Conservation (phyloP, 2,329 filamentous ascomycete species). For the Fusarium pininemorale region DNA sequence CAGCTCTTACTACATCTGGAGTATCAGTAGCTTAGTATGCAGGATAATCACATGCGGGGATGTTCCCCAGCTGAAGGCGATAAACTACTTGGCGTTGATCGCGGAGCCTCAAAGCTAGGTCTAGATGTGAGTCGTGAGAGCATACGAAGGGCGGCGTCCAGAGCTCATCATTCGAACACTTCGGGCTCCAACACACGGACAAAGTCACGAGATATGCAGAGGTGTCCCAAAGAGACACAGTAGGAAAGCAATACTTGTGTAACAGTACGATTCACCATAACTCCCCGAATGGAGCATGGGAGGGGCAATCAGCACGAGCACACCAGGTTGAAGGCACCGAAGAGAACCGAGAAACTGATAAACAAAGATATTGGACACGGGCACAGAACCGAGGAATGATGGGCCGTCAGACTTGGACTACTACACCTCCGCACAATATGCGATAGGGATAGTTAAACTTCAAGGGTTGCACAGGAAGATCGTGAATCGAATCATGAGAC, state of each 20-base stretch:
- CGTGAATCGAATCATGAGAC: conserved; percentile 30
- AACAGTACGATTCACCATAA: conserved; percentile 12
- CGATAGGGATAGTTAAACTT: conserved; percentile 16
- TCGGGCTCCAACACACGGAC: not conserved
- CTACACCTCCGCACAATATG: conserved; percentile 10
- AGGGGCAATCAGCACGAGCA: conserved; percentile 5
- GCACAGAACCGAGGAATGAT: conserved; percentile 6
- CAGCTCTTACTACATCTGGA: conserved; percentile 33
- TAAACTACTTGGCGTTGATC: conserved; percentile 16
- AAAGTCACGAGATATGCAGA: not conserved
- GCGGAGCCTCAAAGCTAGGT: conserved; percentile 18
- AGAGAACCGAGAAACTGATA: conserved; percentile 6
- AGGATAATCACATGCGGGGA: conserved; percentile 25
- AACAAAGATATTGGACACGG: not conserved
- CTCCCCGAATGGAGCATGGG: conserved; percentile 20
- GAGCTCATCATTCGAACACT: not conserved
- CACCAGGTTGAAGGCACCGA: conserved; percentile 5
- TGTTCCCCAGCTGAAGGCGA: conserved; percentile 7
- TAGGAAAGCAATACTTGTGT: not conserved
- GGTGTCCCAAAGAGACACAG: not conserved
- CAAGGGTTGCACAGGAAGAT: conserved; percentile 31
- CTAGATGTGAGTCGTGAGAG: not conserved
- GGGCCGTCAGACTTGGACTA: conserved; percentile 19
- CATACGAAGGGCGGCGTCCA: not conserved
- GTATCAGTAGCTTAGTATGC: conserved; percentile 9